Base-by-base conservation (phyloP, 2,329 filamentous ascomycete species). In the Cladosporium velox region DNA sequence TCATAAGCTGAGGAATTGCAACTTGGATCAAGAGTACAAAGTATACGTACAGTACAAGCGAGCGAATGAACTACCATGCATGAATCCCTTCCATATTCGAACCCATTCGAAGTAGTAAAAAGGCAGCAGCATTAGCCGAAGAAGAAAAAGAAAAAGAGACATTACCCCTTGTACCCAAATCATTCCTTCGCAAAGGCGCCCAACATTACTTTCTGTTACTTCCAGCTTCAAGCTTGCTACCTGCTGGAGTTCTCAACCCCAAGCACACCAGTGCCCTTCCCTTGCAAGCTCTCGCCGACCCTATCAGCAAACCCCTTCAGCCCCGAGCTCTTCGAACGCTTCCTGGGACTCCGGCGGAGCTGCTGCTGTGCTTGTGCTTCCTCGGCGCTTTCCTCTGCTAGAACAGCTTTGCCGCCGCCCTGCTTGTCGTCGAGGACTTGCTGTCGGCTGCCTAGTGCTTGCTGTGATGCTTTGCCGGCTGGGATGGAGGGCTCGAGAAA, bases 281-380 rank as follows among this genome's bases (percentile, higher is more conserved):
- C 81, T 51, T 83, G 81, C 26, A 83, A 70, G 62, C 79, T 81
- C 67, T 80, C 79, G 62, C 80, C 80, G 54, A 82, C 78, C 68
- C 79, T 78, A 67, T 81, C 80, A 38, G 79, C 76, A 47, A 82
- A 71, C 24, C 79, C 80, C 71, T 82, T 82, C 68, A 81, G 73
- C 10, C 73, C 71, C 6, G 55, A 59, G 54, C 64, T 65, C 41
- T 54, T 38, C 11, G 73, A 75, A 54, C 78, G 72, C 72, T 82
- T 82, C 26, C 80, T 72, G 12, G 79, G 76, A 61, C 76, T 81
- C 51, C 77, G 75, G 34, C 80, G 76, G 55, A 78, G 72, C 57
- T 67, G 71, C 52, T 70, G 68, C 61, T 72, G 72, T 57, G 72
- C 72, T 59, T 67, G 71, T 18, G 70, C 65, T 70, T 82, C 80